Base-by-base conservation (phyloP, 164 flowering plant genomes). In the Aristolochia fimbriata region DNA sequence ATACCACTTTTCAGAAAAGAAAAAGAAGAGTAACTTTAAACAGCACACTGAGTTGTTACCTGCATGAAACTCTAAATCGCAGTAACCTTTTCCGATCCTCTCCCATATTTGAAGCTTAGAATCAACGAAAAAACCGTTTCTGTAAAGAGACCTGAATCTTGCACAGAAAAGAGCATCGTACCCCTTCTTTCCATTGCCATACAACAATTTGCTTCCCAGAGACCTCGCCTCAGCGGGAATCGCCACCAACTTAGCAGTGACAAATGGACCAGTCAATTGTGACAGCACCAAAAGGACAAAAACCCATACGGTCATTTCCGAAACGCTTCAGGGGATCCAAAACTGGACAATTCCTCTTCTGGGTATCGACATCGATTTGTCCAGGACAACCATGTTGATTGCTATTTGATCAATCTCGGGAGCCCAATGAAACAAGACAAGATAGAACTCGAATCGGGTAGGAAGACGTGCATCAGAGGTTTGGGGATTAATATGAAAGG, bases 161-260 rank as follows among this genome's bases (percentile, higher is more conserved):
- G 73, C 59, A 65, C 86, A 83, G 68, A 81, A 83, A 19, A 66
- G 51, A 57, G 50, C 55, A 65, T 66, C 75, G 55, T 72, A 83
- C 20, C 75, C 78, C 8, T 69, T 25, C 62, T 65, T 53, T 37
- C 80, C 87, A 64, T 84, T 78, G 50, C 81, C 61, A 61, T 70
- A 75, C 62, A 76, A 76, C 57, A 65, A 64, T 52, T 76, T 71
- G 17, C 41, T 43, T 16, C 69, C 76, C 41, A 45, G 47, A 57
- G 70, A 70, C 66, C 59, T 63, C 47, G 63, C 64, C 16, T 57
- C 31, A 61, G 72, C 70, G 65, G 48, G 56, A 50, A 31, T 78
- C 74, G 48, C 85, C 78, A 65, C 50, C 49, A 17, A 21, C 58
- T 49, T 62, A 43, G 71, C 71, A 52, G 63, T 70, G 61, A 75